Conservation (phyloP, 2,329 filamentous ascomycete species). For the Tothia fuscella region DNA sequence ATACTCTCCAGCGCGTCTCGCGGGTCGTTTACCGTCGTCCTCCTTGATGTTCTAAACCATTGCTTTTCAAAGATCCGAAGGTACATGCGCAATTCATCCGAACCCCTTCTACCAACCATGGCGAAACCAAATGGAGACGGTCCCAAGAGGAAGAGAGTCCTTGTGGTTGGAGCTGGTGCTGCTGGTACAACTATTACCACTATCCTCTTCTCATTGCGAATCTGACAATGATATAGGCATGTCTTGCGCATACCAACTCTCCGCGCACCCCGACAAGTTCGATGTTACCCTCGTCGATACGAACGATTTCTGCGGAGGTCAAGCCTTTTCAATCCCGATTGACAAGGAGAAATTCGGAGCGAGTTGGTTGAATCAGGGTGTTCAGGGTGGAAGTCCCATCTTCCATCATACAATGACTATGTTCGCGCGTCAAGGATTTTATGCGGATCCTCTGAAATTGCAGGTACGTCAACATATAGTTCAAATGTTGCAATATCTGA, state of each 20-base stretch:
- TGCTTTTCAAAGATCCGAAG: too few relatives aligned
- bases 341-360: conserved; percentile 45
- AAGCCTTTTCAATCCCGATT: conserved; percentile 46
- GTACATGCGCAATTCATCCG: background rate
- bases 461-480: conserved; percentile 27
- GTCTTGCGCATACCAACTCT: conserved; percentile 55
- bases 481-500: background rate
- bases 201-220: background rate
- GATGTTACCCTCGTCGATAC: conserved; percentile 51
- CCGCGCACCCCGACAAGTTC: conserved; percentile 53
- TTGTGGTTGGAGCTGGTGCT: conserved; percentile 29
- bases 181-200: conserved; percentile 21
- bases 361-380: conserved; percentile 49
- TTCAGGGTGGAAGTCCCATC: conserved; percentile 53
- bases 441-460: conserved; percentile 45
- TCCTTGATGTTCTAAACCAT: too few relatives aligned
- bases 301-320: conserved; percentile 46
- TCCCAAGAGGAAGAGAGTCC: conserved; percentile 20
- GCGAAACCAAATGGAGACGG: conserved; percentile 5
- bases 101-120: conserved; percentile 9
- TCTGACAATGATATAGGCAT: conserved; percentile 30
- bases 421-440: conserved; percentile 45
- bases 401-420: conserved; percentile 58
- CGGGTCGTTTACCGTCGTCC: too few relatives aligned
- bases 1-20: too few relatives aligned